Conservation (phyloP, 2,329 filamentous ascomycete species). For the Colletotrichum viniferum region DNA sequence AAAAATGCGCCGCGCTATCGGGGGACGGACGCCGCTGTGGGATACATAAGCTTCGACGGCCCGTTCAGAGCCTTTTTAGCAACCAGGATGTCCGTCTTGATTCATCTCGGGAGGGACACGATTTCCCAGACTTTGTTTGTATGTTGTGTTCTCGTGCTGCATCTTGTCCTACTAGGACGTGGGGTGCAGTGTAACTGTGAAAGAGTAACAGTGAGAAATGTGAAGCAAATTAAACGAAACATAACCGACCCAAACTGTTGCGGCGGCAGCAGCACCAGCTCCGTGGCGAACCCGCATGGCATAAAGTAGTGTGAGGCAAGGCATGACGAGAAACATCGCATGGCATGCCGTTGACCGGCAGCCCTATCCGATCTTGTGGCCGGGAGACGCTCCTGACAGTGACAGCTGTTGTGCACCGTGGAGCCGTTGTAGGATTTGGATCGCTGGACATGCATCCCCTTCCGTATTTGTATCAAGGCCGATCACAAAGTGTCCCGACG, state of each 20-base stretch:
- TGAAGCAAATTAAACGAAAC: background rate
- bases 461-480: background rate
- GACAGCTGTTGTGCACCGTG: background rate
- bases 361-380: background rate
- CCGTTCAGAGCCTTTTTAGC: background rate
- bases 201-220: background rate
- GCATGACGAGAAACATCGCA: background rate
- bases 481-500: background rate
- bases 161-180: background rate
- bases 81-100: background rate
- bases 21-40: background rate
- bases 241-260: background rate
- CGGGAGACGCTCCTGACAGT: background rate
- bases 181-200: background rate
- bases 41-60: slow-evolving; percentile 4
- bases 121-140: background rate
- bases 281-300: background rate
- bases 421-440: background rate
- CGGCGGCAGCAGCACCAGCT: background rate
- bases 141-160: background rate
- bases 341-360: background rate
- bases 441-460: background rate
- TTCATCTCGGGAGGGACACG: background rate
- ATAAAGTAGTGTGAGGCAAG: background rate
- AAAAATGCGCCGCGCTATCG: background rate